A percentile compares a stretch with the other conserved stretches of the same genome.
These are phyloP conservation scores for Nitzschia putrida DNA, from an alignment of 108 stramenopile species.

Conservation along the genomic window DNA sequence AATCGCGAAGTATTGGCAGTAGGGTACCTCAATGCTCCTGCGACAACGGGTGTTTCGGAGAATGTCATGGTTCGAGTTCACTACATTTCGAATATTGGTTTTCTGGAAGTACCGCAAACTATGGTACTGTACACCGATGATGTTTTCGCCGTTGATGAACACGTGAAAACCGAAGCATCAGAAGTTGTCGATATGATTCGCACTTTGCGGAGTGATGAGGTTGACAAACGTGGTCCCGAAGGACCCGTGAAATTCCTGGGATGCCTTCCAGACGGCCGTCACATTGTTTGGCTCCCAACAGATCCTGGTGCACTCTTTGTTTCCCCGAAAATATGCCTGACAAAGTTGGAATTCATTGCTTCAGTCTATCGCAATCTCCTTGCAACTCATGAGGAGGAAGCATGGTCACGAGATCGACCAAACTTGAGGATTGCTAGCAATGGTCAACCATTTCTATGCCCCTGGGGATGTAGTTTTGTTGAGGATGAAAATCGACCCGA, in stretches of 20 bases:
- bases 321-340: not conserved
- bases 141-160: slow-evolving; percentile 20
- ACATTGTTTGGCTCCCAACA: slow-evolving; percentile 19
- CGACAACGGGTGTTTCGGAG: not conserved
- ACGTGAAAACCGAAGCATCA: slow-evolving; percentile 10
- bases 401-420: too few relatives aligned
- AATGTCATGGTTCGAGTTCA: slow-evolving; percentile 26
- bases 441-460: not conserved
- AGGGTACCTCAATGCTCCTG: slow-evolving; percentile 13
- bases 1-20: slow-evolving; percentile 15
- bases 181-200: slow-evolving; percentile 23
- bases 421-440: too few relatives aligned
- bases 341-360: too few relatives aligned
- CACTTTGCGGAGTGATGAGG: not conserved
- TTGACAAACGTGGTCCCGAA: not conserved
- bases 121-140: not conserved
- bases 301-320: slow-evolving; percentile 29
- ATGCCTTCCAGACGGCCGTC: slow-evolving; percentile 33
- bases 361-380: too few relatives aligned
- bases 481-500: not conserved
- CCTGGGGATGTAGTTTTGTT: slow-evolving; percentile 13
- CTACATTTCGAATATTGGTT: slow-evolving; percentile 23
- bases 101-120: not conserved
- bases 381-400: too few relatives aligned
- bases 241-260: slow-evolving; percentile 12